phyloP scores from a whole-genome alignment of 2,329 filamentous ascomycete species.

The Didymella exigua region DNA sequence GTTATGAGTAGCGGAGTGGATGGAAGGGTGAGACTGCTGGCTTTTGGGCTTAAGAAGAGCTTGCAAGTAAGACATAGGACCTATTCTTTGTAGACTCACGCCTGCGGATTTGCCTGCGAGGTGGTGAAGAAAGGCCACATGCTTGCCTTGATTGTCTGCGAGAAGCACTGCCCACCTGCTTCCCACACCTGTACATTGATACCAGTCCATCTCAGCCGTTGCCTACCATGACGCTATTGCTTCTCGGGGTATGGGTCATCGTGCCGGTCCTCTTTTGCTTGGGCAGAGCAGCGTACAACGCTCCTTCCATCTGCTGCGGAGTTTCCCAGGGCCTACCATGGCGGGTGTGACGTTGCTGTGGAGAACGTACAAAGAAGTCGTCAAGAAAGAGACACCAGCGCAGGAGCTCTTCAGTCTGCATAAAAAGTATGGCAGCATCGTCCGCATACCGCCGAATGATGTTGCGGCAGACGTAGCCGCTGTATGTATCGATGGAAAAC shows the following conservation, averaged over 20 bases:
- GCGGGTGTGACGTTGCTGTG: slow-evolving; percentile 34
- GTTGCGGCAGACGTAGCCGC: no score
- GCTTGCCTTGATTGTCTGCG: no score
- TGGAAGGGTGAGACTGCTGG: no score
- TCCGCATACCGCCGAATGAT: slow-evolving; percentile 49
- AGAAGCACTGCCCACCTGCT: background rate
- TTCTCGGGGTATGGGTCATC: background rate
- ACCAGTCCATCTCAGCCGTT: background rate
- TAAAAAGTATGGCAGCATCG: slow-evolving; percentile 45
- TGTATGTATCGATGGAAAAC: no score
- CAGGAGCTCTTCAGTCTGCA: slow-evolving; percentile 33
- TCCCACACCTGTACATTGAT: background rate
- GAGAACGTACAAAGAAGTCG: slow-evolving; percentile 19
- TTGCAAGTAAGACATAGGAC: no score
- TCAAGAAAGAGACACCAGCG: background rate
- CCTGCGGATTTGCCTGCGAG: no score
- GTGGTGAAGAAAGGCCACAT: no score
- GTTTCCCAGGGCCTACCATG: slow-evolving; percentile 48
- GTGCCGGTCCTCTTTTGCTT: background rate
- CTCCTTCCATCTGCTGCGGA: slow-evolving; percentile 49
- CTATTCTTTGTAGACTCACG: no score
- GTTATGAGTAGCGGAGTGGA: no score
- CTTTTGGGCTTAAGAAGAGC: no score
- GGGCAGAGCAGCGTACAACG: slow-evolving; percentile 35
- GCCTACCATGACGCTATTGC: background rate